Evolutionary conservation across 305 asterid genomes (phyloP), one percentile per base, ranked within the genome.

Genomic region (Fraxinus greggii): DNA sequence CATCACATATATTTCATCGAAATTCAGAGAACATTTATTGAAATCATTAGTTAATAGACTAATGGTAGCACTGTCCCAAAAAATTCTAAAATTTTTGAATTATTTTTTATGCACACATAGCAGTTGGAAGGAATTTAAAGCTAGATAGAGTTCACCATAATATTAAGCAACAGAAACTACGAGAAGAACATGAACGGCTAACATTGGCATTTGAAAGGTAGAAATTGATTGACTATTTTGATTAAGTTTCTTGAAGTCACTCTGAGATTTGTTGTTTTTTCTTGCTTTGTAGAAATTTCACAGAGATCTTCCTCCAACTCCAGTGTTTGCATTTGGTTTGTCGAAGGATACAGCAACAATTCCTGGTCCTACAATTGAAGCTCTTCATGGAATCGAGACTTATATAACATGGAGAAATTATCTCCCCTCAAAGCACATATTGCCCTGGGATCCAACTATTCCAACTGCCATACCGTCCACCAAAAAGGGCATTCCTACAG

Each of bases 281-380:
- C 1, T 26, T 76, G 48, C 1, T 65, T 45, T 85, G 86, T 87
- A 95, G 98, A 92, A 93, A 93, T 95, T 93, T 56, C 98, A 95
- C 12, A 88, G 93, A 59, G 93, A 93, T 72, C 88, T 95, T 8
- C 93, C 94, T 40, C 84, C 93, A 72, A 92, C 92, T 1, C 85
- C 81, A 3, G 98, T 93, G 48, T 95, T 93, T 45, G 95, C 98
- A 73, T 95, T 83, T 40, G 98, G 98, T 36, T 74, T 82, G 72
- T 88, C 98, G 13, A 65, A 6, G 78, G 59, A 78, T 70, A 28
- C 87, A 0, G 96, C 98, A 35, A 86, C 95, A 17, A 85, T 95
- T 3, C 98, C 98, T 12, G 98, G 98, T 31, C 98, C 98, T 3
- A 92, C 98, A 38, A 93, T 95, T 61, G 98, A 95, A 84, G 89